Conservation (phyloP, 2,329 filamentous ascomycete species). For the Fusarium hainanense region DNA sequence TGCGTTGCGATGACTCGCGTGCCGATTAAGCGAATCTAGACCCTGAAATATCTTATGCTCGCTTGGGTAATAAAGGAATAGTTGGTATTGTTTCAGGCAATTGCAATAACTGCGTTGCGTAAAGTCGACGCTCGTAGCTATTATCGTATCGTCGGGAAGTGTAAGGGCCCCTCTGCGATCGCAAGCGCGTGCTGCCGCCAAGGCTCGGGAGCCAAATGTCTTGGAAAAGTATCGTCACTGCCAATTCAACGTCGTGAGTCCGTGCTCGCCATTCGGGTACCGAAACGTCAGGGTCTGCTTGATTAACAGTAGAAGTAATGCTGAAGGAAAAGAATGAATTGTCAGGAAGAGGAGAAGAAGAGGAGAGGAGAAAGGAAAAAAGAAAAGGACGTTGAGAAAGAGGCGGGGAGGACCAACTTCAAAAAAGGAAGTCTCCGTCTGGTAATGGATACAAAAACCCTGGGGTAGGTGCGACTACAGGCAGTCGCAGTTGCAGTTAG, state of each 20-base stretch:
- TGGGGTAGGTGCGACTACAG: constrained; percentile 7
- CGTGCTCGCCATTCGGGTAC: constrained; percentile 18
- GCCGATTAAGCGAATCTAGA: background rate
- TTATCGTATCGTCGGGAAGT: background rate
- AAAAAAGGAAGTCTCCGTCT: constrained; percentile 34
- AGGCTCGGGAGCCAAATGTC: constrained; percentile 42
- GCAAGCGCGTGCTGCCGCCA: constrained; percentile 42
- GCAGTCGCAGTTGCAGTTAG: background rate
- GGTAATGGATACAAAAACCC: constrained; percentile 20
- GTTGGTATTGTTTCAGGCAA: background rate
- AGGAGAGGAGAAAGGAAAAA: background rate
- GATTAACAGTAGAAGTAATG: background rate
- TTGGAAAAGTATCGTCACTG: constrained; percentile 11
- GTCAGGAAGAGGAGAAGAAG: background rate
- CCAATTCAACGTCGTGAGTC: constrained; percentile 17
- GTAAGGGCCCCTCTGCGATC: constrained; percentile 33
- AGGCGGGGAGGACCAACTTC: constrained; percentile 32
- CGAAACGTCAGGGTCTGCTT: background rate
- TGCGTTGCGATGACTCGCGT: constrained; percentile 6
- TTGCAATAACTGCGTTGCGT: background rate
- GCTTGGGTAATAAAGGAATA: background rate
- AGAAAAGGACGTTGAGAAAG: background rate
- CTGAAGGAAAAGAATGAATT: background rate
- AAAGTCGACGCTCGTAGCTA: background rate
- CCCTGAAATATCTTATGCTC: background rate